Evolutionary conservation across 106 monocot species (phyloP).

Genomic region (Dendrobium catenatum): DNA sequence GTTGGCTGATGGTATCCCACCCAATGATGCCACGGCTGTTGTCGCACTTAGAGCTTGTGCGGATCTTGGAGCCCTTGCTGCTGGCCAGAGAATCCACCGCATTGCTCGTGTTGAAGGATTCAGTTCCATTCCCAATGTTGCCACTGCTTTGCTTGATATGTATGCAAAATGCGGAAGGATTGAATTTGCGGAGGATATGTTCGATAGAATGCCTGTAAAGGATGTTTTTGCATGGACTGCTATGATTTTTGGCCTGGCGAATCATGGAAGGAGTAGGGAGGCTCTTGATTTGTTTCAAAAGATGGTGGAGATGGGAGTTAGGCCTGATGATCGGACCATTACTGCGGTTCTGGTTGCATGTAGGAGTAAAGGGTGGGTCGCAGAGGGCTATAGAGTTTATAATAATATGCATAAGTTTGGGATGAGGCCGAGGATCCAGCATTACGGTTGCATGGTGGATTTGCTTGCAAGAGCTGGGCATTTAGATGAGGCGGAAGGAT

Average conservation of each 20-base stretch:
- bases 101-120: constrained; percentile 1
- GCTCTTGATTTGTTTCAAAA: constrained; percentile 32
- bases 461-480: constrained; percentile 35
- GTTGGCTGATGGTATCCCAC: constrained; percentile 2
- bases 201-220: not conserved
- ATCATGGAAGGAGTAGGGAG: constrained; percentile 35
- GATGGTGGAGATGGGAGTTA: constrained; percentile 24
- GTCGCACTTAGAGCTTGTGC: constrained; percentile 17
- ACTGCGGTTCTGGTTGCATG: constrained; percentile 37
- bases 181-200: constrained; percentile 13
- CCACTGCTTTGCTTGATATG: constrained; percentile 13
- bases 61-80: constrained; percentile 6
- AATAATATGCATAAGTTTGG: constrained; percentile 27
- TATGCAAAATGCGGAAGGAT: constrained; percentile 20
- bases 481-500: constrained; percentile 35
- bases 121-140: constrained; percentile 9
- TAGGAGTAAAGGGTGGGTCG: constrained; percentile 34
- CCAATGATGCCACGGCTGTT: constrained; percentile 10
- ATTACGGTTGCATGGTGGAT: constrained; percentile 60
- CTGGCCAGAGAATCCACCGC: constrained; percentile 11
- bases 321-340: constrained; percentile 34
- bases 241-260: constrained; percentile 42
- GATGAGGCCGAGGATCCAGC: constrained; percentile 34
- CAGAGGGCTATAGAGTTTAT: constrained; percentile 36
- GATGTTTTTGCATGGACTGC: constrained; percentile 18